Evolutionary conservation across 2,329 filamentous ascomycete species (phyloP).

Genomic region (Xenoacremonium recifei): DNA sequence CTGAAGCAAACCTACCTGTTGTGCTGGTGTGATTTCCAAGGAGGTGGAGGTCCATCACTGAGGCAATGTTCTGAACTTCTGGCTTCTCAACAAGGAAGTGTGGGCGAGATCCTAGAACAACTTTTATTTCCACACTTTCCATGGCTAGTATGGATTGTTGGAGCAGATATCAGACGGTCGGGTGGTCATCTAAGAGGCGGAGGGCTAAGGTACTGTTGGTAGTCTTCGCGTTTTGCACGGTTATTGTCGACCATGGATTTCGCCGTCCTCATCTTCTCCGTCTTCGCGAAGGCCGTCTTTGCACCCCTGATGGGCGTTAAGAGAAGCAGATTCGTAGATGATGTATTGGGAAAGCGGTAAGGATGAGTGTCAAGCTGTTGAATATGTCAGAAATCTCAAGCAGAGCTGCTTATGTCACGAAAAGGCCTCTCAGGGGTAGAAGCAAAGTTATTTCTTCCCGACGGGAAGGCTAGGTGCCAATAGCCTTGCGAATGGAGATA

Average conservation of each 20-base stretch:
- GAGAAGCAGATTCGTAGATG: too few relatives aligned
- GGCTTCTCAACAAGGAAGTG: slow-evolving; percentile 7
- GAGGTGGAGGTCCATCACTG: slow-evolving; percentile 16
- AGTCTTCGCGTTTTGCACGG: slow-evolving; percentile 12
- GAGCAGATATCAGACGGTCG: slow-evolving; percentile 24
- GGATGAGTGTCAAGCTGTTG: too few relatives aligned
- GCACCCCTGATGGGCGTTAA: too few relatives aligned
- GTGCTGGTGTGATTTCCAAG: too few relatives aligned
- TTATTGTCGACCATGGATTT: slow-evolving; percentile 21
- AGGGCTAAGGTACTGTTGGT: slow-evolving; percentile 19
- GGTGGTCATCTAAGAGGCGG: slow-evolving; percentile 25
- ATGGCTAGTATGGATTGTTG: slow-evolving; percentile 21
- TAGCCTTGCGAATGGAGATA: too few relatives aligned
- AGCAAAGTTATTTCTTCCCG: too few relatives aligned
- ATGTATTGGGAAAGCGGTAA: too few relatives aligned
- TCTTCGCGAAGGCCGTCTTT: slow-evolving; percentile 7
- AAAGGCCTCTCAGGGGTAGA: too few relatives aligned
- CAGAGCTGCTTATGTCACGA: too few relatives aligned
- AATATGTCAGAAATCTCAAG: too few relatives aligned
- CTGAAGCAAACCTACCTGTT: too few relatives aligned
- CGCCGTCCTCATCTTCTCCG: slow-evolving; percentile 16
- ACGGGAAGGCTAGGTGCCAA: too few relatives aligned
- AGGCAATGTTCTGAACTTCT: slow-evolving; percentile 1
- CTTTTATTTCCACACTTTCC: slow-evolving; percentile 14
- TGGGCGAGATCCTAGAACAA: slow-evolving; percentile 25